Evolutionary conservation across 2,329 filamentous ascomycete species (phyloP), one percentile per base, ranked within the genome.

Genomic region (Aureobasidium vineae): DNA sequence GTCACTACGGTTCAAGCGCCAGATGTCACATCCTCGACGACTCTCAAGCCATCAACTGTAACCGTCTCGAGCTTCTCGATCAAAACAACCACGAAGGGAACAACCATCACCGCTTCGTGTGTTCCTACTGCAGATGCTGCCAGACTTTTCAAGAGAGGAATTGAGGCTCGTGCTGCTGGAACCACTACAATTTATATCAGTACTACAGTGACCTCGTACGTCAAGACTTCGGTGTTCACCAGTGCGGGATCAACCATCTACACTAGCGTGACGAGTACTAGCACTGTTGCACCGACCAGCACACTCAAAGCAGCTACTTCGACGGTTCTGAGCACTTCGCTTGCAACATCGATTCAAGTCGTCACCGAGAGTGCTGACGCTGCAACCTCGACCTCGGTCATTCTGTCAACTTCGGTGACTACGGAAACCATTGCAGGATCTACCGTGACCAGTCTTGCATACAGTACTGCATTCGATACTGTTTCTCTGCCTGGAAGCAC

Each of bases 31-130:
- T 75, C 73, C 63, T 73, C 71, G 2, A 72, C 69, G 1, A 69
- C 67, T 3, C 59, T 65, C 31, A 72, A 73, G 43, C 65, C 70
- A 40, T 69, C 69, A n/a, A 71, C 70, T 10, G 60, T 63, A 28
- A 70, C 70, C 2, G 53, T 72, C 5, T 73, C 70, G 16, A 63
- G 71, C 50, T 70, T 69, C 1, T 73, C 71, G 0, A 65, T 69
- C n/a, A 74, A 75, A 59, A 73, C 69, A 5, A 70, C 70, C 1
- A 75, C 72, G 1, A 76, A 75, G 70, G 72, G 72, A 53, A 71
- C 72, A 0, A 75, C 73, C 2, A 70, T 70, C 19, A 74, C 72
- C 6, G 63, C 66, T 11, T 68, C 71, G 15, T 74, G 73, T 64
- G 71, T 74, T 13, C 73, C 75, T 15, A 75, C 73, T 40, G 66